A percentile compares a stretch with the other conserved stretches of the same genome.
phyloP scores from a whole-genome alignment of 176 grass and related monocot genomes.

The Avena sativa region DNA sequence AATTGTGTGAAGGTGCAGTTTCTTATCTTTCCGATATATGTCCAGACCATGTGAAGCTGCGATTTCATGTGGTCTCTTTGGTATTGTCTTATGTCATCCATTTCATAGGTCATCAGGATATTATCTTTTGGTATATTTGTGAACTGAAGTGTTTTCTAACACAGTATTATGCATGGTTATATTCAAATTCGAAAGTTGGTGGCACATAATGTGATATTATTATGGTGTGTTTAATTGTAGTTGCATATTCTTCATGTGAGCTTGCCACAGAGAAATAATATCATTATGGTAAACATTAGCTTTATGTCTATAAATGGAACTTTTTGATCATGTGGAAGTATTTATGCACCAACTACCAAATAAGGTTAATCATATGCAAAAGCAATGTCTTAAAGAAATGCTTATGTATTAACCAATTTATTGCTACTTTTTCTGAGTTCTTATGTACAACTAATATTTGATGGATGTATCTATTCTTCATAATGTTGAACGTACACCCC shows the following conservation, averaged over 20 bases:
- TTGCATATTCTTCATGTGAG: slow-evolving; percentile 2
- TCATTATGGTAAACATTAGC: background rate
- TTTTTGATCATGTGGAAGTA: background rate
- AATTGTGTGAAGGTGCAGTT: slow-evolving; percentile 66
- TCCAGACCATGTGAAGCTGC: background rate
- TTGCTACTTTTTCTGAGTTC: background rate
- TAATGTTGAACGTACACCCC: slow-evolving; percentile 8
- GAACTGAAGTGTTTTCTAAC: slow-evolving; percentile 7
- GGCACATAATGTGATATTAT: slow-evolving; percentile 17
- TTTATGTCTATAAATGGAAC: background rate
- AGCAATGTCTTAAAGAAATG: background rate
- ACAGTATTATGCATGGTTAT: slow-evolving; percentile 11
- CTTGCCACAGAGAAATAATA: slow-evolving; percentile 29
- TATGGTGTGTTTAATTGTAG: background rate
- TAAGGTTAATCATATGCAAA: background rate
- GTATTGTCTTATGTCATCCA: slow-evolving; percentile 13
- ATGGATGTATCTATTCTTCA: slow-evolving; percentile 28
- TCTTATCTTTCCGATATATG: slow-evolving; percentile 26
- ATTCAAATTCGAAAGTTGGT: background rate
- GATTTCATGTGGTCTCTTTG: background rate
- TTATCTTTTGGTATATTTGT: background rate
- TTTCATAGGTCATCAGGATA: slow-evolving; percentile 10
- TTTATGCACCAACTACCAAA: background rate
- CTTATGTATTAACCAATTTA: background rate
- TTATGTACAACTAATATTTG: slow-evolving; percentile 12